phyloP scores from a whole-genome alignment of 495 filamentous ascomycete species.

The Tuber umbilicatum region DNA sequence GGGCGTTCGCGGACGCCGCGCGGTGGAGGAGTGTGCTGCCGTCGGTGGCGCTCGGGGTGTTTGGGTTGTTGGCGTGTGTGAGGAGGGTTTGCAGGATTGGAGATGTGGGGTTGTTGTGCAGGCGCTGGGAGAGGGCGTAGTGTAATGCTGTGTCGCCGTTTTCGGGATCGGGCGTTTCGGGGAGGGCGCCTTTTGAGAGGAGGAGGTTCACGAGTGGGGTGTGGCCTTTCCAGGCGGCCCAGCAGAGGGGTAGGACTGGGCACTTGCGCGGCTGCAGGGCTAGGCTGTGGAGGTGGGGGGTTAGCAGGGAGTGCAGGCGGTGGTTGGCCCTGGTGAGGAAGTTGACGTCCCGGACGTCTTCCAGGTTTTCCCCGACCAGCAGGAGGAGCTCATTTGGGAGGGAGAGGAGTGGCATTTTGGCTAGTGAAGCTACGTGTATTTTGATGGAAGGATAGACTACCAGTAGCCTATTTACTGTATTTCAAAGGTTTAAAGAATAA shows the following conservation, averaged over 20 bases:
- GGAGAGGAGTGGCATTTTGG: slow-evolving; percentile 22
- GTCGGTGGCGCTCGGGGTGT: neutral
- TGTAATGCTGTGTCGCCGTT: neutral
- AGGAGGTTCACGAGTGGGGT: slow-evolving; percentile 17
- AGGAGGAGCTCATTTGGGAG: slow-evolving; percentile 30
- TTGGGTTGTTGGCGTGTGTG: neutral
- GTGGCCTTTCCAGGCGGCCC: slow-evolving; percentile 29
- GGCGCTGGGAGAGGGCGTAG: neutral
- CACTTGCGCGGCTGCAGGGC: slow-evolving; percentile 5
- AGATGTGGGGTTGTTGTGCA: neutral
- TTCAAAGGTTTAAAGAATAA: neutral
- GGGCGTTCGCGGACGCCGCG: neutral
- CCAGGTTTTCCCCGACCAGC: slow-evolving; percentile 15
- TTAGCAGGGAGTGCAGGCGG: slow-evolving; percentile 20
- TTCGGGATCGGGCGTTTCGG: neutral
- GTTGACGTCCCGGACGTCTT: slow-evolving; percentile 5
- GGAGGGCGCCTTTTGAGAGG: neutral
- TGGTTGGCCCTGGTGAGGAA: slow-evolving; percentile 11
- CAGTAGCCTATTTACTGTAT: neutral
- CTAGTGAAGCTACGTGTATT: neutral
- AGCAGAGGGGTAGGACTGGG: slow-evolving; percentile 17
- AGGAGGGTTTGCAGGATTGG: neutral
- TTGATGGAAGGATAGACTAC: neutral
- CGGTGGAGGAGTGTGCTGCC: neutral
- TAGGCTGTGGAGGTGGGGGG: slow-evolving; percentile 23